Evolutionary conservation across 768 basidiomycete species (phyloP).

Genomic region (Rhizopogon salebrosus): DNA sequence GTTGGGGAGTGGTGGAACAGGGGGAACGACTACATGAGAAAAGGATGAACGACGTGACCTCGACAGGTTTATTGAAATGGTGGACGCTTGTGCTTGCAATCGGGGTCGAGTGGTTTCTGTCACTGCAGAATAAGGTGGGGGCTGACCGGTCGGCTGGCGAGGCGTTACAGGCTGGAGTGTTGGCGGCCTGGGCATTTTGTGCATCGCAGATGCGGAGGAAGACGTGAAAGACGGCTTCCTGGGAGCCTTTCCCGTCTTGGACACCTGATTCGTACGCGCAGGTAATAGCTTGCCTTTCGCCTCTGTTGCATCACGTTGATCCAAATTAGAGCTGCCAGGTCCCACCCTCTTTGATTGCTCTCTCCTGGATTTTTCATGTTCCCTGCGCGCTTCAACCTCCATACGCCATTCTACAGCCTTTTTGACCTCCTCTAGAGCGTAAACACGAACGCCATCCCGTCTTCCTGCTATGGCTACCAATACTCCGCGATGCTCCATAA

Average conservation of each 20-base stretch:
- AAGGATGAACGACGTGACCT: conserved; percentile 52
- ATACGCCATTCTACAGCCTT: conserved; percentile 86
- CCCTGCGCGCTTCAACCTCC: conserved; percentile 71
- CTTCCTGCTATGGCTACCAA: conserved; percentile 87
- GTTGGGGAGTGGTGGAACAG: conserved; percentile 35
- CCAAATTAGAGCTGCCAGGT: conserved; percentile 29
- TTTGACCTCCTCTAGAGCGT: conserved; percentile 82
- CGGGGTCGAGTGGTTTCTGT: conserved; percentile 23
- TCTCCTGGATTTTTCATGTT: conserved; percentile 64
- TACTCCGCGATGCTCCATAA: conserved; percentile 89
- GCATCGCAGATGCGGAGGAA: conserved; percentile 7
- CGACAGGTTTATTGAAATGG: conserved; percentile 36
- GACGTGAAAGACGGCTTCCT: conserved; percentile 14
- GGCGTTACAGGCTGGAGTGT: conserved; percentile 18
- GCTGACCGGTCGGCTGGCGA: conserved; percentile 41
- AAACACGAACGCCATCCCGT: conserved; percentile 82
- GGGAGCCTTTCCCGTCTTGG: conserved; percentile 14
- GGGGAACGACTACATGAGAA: conserved; percentile 50
- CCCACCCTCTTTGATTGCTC: conserved; percentile 58
- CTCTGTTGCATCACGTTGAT: conserved; percentile 39
- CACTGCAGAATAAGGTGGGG: conserved; percentile 58
- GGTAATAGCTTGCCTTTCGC: conserved; percentile 47
- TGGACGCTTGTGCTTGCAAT: conserved; percentile 37
- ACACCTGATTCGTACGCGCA: conserved; percentile 33
- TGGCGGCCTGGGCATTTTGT: conserved; percentile 23